phyloP scores from a whole-genome alignment of 2,329 filamentous ascomycete species.

The Atkinsonella hypoxylon region DNA sequence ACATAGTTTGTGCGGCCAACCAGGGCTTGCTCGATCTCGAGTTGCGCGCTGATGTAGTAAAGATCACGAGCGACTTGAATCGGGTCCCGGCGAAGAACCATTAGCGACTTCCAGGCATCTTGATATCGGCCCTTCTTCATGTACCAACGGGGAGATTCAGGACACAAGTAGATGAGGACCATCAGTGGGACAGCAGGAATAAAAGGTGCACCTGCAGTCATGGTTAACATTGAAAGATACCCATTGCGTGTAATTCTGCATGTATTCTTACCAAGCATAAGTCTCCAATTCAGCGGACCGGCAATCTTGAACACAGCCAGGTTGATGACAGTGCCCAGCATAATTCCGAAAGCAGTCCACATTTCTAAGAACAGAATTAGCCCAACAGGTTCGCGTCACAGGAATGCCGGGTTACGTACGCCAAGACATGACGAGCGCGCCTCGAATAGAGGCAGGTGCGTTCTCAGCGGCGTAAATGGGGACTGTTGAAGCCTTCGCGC shows the following conservation, averaged over 20 bases:
- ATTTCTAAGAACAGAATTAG: slow-evolving; percentile 32
- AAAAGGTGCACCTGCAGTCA: slow-evolving; percentile 37
- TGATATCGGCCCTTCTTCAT: slow-evolving; percentile 52
- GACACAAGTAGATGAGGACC: slow-evolving; percentile 46
- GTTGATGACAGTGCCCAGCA: slow-evolving; percentile 30
- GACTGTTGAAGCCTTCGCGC: slow-evolving; percentile 51
- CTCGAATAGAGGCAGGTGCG: slow-evolving; percentile 53
- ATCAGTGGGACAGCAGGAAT: slow-evolving; percentile 43
- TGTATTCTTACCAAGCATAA: slow-evolving; percentile 31
- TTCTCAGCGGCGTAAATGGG: slow-evolving; percentile 69
- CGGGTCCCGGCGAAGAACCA: slow-evolving; percentile 36
- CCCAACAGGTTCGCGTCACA: not conserved
- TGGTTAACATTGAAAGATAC: not conserved
- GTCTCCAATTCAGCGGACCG: slow-evolving; percentile 22
- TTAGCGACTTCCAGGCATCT: slow-evolving; percentile 46
- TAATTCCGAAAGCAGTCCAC: slow-evolving; percentile 47
- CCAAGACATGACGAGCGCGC: slow-evolving; percentile 75
- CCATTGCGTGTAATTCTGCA: not conserved
- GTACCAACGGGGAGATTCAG: slow-evolving; percentile 51
- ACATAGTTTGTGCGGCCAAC: slow-evolving; percentile 27
- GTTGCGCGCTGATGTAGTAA: slow-evolving; percentile 38
- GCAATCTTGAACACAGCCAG: slow-evolving; percentile 15
- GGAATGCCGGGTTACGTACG: slow-evolving; percentile 12
- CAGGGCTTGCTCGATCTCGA: slow-evolving; percentile 27
- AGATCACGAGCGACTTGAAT: slow-evolving; percentile 48